A percentile compares a stretch with the other conserved stretches of the same genome.
phyloP scores from a whole-genome alignment of 2,329 filamentous ascomycete species.

The Colletotrichum horii region DNA sequence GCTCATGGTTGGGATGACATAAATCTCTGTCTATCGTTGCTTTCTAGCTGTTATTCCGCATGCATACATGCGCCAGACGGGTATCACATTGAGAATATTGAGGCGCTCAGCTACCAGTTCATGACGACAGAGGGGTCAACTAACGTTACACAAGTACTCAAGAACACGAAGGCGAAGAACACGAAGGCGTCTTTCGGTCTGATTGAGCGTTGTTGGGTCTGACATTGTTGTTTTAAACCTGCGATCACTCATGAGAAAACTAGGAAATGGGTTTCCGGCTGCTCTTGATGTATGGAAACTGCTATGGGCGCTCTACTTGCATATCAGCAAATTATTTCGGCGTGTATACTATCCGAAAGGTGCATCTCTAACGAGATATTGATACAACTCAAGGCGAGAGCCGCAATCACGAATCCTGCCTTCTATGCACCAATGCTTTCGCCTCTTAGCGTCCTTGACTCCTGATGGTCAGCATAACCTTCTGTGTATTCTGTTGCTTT shows the following conservation, averaged over 20 bases:
- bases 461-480: accelerated
- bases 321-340: not conserved
- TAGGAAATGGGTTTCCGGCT: accelerated
- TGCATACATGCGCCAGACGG: not conserved
- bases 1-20: not conserved
- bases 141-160: too few species aligned
- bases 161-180: too few species aligned
- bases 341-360: too few species aligned
- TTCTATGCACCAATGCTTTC: not conserved
- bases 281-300: not conserved
- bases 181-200: not conserved
- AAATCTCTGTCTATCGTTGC: not conserved
- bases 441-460: not conserved
- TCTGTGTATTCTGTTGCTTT: not conserved
- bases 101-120: not conserved
- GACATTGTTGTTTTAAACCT: not conserved
- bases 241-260: not conserved
- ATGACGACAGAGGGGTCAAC: too few species aligned
- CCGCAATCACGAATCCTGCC: not conserved
- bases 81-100: not conserved
- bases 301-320: not conserved
- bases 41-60: not conserved
- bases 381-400: not conserved
- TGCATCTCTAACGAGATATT: not conserved
- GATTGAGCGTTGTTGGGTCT: not conserved